Evolutionary conservation across 257 asterid species (phyloP), one percentile per base, ranked within the genome.

Genomic region (Henckelia pumila): DNA sequence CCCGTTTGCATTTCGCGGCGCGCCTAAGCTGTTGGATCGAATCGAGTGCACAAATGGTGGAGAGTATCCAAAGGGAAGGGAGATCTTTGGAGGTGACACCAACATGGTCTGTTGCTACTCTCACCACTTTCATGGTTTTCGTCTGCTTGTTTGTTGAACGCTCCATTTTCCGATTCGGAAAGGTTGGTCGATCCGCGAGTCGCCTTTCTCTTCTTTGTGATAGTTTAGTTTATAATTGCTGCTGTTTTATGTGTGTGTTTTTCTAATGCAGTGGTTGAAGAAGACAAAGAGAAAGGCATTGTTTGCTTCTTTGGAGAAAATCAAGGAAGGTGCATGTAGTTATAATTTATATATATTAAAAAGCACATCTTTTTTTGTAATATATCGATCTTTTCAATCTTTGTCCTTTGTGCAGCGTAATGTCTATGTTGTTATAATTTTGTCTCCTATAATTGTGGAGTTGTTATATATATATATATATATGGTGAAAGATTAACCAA

Each of bases 51-150:
- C 5, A 14, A 64, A 86, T 91, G 97, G 85, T 35, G 73, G 87
- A 69, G 64, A 56, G 71, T 64, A 20, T 80, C 1, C 14, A 76
- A 11, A 85, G 90, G 71, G 89, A 80, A 81, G 94, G 96, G 71
- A 92, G 96, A 79, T 89, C 95, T 62, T 79, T 91, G 73, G 91
- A 83, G 80, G 96, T 64, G 37, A 91, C 98, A 32, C 98, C 98
- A 66, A 89, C 98, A 32, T 91, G 98, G 96, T 83, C 96, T n/a
- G 98, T 91, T 69, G 98, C 98, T 63, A 73, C 95, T 20, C 96
- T 91, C 64, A 89, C 87, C 20, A 89, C 98, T 24, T 89, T 87
- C 49, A 81, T 91, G 98, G 98, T 91, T 67, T 91, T 91, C 59
- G 82, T 89, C 33, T 89, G 96, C 73, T 84, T 92, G 68, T 84